phyloP scores from a whole-genome alignment of 1,284 basidiomycete species.

The Vanrija sp. region DNA sequence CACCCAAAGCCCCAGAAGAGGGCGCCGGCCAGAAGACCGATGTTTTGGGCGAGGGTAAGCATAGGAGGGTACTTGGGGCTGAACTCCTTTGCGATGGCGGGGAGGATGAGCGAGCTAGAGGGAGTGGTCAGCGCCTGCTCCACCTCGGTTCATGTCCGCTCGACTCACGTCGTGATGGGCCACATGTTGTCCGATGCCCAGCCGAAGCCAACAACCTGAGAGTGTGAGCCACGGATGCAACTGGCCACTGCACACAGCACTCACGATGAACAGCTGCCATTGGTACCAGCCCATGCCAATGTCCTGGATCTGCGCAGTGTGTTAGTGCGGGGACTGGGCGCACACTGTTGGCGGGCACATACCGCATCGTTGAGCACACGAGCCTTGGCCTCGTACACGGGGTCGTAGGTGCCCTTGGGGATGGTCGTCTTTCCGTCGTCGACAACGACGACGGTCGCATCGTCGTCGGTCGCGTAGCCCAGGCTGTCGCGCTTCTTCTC shows the following conservation, averaged over 20 bases:
- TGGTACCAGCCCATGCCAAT: slow-evolving; percentile 66
- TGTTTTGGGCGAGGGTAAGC: slow-evolving; percentile 34
- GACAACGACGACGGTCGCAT: background rate
- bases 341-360: background rate
- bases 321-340: background rate
- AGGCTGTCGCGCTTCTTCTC: too few species aligned
- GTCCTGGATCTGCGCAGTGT: slow-evolving; percentile 25
- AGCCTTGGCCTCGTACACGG: slow-evolving; percentile 40
- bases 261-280: slow-evolving; percentile 55
- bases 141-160: too few species aligned
- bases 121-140: too few species aligned
- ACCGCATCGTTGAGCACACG: slow-evolving; percentile 38
- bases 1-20: slow-evolving; percentile 54
- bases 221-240: background rate
- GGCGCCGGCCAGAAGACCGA: slow-evolving; percentile 37
- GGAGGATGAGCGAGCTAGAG: slow-evolving; percentile 5
- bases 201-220: slow-evolving; percentile 54
- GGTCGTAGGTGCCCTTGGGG: slow-evolving; percentile 25
- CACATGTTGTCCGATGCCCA: slow-evolving; percentile 49
- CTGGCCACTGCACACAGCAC: slow-evolving; percentile 25
- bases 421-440: slow-evolving; percentile 7
- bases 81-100: slow-evolving; percentile 54
- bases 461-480: too few species aligned
- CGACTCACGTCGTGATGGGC: slow-evolving; percentile 28
- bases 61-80: slow-evolving; percentile 15